phyloP scores from a whole-genome alignment of 163 green algal species.

The Coccomyxa subellipsoidea region DNA sequence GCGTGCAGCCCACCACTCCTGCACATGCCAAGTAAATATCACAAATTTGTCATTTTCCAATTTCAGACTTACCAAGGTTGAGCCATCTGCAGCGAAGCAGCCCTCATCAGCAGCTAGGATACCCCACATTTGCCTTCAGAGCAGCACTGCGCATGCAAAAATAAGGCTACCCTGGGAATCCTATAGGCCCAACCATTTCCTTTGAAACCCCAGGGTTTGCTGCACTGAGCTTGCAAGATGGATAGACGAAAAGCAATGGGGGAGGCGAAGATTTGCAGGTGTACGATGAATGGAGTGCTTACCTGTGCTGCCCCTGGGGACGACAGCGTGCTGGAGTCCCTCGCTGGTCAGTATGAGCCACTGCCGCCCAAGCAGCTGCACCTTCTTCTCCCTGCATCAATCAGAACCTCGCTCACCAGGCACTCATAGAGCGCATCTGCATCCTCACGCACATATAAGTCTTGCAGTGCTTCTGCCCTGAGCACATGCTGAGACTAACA shows the following conservation, averaged over 20 bases:
- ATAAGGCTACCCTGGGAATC: no score
- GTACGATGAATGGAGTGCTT: neutral
- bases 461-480: neutral
- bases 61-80: neutral
- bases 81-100: no score
- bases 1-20: conserved; percentile 45
- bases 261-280: neutral
- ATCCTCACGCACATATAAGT: neutral
- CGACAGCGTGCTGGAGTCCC: conserved; percentile 18
- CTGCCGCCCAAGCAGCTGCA: conserved; percentile 50
- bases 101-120: no score
- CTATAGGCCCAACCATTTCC: no score
- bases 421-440: no score
- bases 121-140: no score
- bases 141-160: no score
- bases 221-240: neutral
- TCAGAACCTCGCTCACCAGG: no score
- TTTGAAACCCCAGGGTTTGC: no score
- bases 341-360: conserved; percentile 41
- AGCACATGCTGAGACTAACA: no score
- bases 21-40: neutral
- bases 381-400: conserved; percentile 29
- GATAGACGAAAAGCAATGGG: neutral
- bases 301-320: conserved; percentile 23
- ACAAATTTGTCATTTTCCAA: neutral